Percentiles rank a stretch among this genome's conserved stretches.
Evolutionary conservation across 2,329 filamentous ascomycete species (phyloP).

Genomic region (Fusarium subglutinans): DNA sequence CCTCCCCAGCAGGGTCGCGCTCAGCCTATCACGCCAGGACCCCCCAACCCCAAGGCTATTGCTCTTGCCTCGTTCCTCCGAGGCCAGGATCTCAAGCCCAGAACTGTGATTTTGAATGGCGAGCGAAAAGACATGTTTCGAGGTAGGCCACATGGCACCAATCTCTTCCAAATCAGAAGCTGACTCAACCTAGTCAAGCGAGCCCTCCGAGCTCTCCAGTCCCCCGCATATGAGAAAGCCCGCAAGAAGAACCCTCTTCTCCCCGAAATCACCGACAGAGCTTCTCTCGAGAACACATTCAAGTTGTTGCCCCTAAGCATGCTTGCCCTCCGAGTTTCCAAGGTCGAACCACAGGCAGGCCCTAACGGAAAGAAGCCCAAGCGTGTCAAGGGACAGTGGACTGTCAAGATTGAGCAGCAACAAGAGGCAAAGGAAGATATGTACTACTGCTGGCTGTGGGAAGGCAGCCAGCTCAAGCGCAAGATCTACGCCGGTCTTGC

Average conservation of each 20-base stretch:
- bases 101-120: slow-evolving; percentile 93
- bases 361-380: slow-evolving; percentile 75
- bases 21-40: slow-evolving; percentile 77
- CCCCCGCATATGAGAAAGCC: slow-evolving; percentile 89
- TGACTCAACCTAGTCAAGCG: slow-evolving; percentile 78
- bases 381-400: slow-evolving; percentile 95
- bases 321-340: slow-evolving; percentile 88
- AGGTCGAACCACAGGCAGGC: slow-evolving; percentile 75
- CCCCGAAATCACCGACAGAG: slow-evolving; percentile 86
- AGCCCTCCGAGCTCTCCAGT: slow-evolving; percentile 88
- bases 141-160: slow-evolving; percentile 63
- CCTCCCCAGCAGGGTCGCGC: slow-evolving; percentile 55
- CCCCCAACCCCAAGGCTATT: slow-evolving; percentile 87
- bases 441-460: slow-evolving; percentile 97
- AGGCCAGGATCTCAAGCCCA: slow-evolving; percentile 83
- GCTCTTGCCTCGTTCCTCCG: slow-evolving; percentile 90
- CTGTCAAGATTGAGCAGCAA: slow-evolving; percentile 93
- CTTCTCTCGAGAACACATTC: slow-evolving; percentile 91
- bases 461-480: slow-evolving; percentile 92
- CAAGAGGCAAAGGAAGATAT: slow-evolving; percentile 87
- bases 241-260: slow-evolving; percentile 89
- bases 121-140: slow-evolving; percentile 99
- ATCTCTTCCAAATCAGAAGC: not conserved
- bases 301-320: slow-evolving; percentile 95
- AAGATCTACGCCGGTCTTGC: slow-evolving; percentile 90